Evolutionary conservation across 108 stramenopile genomes (phyloP).

Genomic region (Cyclotella sp.): DNA sequence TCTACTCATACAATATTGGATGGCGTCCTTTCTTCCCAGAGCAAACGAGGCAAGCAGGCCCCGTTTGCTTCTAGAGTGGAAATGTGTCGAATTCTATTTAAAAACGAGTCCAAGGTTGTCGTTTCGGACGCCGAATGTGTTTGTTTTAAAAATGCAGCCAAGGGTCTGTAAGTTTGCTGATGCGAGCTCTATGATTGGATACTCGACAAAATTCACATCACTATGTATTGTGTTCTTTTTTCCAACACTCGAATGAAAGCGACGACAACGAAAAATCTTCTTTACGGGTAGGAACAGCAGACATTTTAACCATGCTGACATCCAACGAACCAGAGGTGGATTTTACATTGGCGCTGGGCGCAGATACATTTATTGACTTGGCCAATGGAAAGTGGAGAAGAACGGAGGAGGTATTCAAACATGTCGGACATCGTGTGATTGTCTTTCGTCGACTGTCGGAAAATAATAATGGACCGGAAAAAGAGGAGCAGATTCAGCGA

Average conservation of each 20-base stretch:
- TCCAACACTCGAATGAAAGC: neutral
- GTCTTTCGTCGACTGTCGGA: conserved; percentile 62
- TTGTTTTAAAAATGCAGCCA: conserved; percentile 56
- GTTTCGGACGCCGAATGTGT: conserved; percentile 75
- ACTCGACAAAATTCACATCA: neutral
- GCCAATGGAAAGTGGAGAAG: conserved; percentile 80
- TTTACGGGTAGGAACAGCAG: conserved; percentile 77
- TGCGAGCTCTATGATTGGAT: neutral
- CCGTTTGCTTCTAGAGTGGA: conserved; percentile 67
- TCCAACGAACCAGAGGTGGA: conserved; percentile 53
- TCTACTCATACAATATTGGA: too few species aligned
- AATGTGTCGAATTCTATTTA: conserved; percentile 79
- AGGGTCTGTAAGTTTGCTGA: conserved; percentile 46
- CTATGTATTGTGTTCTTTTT: neutral
- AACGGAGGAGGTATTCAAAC: conserved; percentile 61
- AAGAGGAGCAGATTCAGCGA: conserved; percentile 14
- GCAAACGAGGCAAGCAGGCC: conserved; percentile 70
- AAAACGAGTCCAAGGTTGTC: conserved; percentile 55
- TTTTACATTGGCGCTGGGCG: conserved; percentile 77
- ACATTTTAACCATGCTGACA: conserved; percentile 74
- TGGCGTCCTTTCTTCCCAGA: conserved; percentile 12
- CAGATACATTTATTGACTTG: conserved; percentile 86
- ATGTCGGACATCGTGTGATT: conserved; percentile 73
- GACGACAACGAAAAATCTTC: conserved; percentile 18
- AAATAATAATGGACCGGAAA: conserved; percentile 15